Percentiles rank a stretch among this genome's conserved stretches.
Conservation (phyloP, 1,284 basidiomycete genomes). For the Phenoliferia sp. region DNA sequence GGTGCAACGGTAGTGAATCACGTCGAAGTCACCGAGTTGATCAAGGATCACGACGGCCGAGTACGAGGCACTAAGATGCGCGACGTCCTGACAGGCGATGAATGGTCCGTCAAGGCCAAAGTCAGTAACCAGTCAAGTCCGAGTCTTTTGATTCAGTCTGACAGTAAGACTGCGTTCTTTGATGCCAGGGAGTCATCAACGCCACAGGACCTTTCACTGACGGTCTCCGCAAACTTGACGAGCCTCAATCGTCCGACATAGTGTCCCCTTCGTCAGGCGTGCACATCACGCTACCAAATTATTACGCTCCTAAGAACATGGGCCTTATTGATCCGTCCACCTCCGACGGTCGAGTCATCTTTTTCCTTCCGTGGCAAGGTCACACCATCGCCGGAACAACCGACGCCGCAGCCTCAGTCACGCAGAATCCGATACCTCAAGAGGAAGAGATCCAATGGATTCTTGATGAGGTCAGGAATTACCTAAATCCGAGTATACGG, state of each 20-base stretch:
- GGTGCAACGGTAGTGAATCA: conserved; percentile 89
- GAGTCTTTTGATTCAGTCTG: background rate
- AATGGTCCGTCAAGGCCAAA: conserved; percentile 78
- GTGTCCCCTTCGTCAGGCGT: conserved; percentile 89
- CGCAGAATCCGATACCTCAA: conserved; percentile 71
- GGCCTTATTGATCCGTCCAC: conserved; percentile 93
- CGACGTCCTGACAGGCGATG: conserved; percentile 77
- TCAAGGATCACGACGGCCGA: conserved; percentile 53
- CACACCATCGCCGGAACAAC: conserved; percentile 97
- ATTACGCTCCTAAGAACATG: conserved; percentile 93
- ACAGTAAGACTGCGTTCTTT: too few relatives aligned
- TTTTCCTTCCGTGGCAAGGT: conserved; percentile 98
- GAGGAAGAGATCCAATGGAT: conserved; percentile 98
- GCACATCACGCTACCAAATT: conserved; percentile 94
- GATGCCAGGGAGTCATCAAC: conserved; percentile 77
- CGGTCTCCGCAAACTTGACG: conserved; percentile 76
- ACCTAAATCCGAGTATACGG: conserved; percentile 86
- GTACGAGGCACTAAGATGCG: conserved; percentile 71
- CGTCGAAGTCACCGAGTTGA: conserved; percentile 73
- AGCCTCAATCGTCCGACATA: conserved; percentile 75
- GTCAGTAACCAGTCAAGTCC: conserved; percentile 43
- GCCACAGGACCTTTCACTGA: conserved; percentile 95
- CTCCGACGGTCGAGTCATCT: conserved; percentile 94
- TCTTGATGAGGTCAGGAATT: conserved; percentile 81
- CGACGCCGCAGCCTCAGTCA: conserved; percentile 74